Evolutionary conservation across 495 filamentous ascomycete species (phyloP).

Genomic region (Podospora pseudoanserina): DNA sequence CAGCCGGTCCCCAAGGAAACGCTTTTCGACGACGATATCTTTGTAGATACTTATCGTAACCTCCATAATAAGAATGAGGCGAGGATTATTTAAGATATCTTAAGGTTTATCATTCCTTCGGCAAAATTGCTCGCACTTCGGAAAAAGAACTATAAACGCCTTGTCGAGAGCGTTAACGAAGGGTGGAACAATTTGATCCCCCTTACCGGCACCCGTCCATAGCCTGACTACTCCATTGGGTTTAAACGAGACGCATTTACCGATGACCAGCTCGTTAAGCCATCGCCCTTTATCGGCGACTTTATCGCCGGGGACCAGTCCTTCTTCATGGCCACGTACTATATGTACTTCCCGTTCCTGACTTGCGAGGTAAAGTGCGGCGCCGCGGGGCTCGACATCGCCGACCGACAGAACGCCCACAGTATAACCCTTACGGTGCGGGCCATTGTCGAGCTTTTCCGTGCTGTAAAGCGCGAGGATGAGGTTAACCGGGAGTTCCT

Average conservation of each 20-base stretch:
- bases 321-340: no score
- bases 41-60: neutral
- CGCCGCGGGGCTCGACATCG: conserved; percentile 30
- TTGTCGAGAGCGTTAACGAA: conserved; percentile 45
- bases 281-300: no score
- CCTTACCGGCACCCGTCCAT: conserved; percentile 34
- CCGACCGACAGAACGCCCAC: conserved; percentile 22
- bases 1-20: conserved; percentile 1
- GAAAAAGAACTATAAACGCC: conserved; percentile 11
- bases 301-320: no score
- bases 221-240: conserved; percentile 26
- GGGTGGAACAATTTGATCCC: conserved; percentile 38
- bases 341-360: conserved; percentile 31
- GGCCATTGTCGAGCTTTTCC: conserved; percentile 36
- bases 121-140: neutral
- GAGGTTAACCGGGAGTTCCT: conserved; percentile 42
- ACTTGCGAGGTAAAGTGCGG: conserved; percentile 28
- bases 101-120: conserved; percentile 25
- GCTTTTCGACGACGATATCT: conserved; percentile 10
- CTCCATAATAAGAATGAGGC: conserved; percentile 8
- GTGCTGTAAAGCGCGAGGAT: conserved; percentile 31
- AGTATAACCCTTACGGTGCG: conserved; percentile 40
- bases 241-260: no score
- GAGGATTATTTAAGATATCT: conserved; percentile 9
- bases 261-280: no score